A percentile compares a stretch with the other conserved stretches of the same genome.
Conservation (phyloP, 306 rosid species). For the Quercus ilex region DNA sequence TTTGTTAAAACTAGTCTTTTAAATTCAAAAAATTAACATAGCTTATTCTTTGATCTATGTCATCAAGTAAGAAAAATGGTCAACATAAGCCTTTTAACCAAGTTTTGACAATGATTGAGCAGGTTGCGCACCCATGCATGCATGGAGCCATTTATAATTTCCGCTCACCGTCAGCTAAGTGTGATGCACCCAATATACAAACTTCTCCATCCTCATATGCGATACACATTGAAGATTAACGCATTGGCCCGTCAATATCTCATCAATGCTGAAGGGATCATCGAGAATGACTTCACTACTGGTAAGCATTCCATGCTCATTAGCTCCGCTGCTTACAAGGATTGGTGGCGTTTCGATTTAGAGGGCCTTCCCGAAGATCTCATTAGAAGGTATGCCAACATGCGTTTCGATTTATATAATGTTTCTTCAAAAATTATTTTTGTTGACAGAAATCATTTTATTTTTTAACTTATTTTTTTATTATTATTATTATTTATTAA, state of each 20-base stretch:
- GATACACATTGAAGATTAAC: slow-evolving; percentile 36
- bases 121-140: slow-evolving; percentile 45
- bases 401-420: neutral
- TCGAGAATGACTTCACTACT: slow-evolving; percentile 29
- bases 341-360: slow-evolving; percentile 41
- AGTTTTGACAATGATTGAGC: neutral
- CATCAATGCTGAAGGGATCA: slow-evolving; percentile 26
- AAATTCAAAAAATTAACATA: no score
- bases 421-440: neutral
- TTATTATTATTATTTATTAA: no score
- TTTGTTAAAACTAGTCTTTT: neutral
- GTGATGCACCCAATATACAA: slow-evolving; percentile 50
- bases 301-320: slow-evolving; percentile 40
- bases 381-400: slow-evolving; percentile 26
- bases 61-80: neutral
- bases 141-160: slow-evolving; percentile 41
- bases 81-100: neutral
- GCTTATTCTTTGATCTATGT: no score
- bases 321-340: slow-evolving; percentile 28
- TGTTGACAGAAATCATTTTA: no score
- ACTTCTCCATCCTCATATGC: slow-evolving; percentile 41
- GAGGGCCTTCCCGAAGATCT: slow-evolving; percentile 43
- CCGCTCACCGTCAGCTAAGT: slow-evolving; percentile 42
- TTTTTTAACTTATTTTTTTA: no score
- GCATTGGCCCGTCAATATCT: slow-evolving; percentile 31